Evolutionary conservation across 2,329 filamentous ascomycete genomes (phyloP).

Genomic region (Arthrinium phaeospermum): DNA sequence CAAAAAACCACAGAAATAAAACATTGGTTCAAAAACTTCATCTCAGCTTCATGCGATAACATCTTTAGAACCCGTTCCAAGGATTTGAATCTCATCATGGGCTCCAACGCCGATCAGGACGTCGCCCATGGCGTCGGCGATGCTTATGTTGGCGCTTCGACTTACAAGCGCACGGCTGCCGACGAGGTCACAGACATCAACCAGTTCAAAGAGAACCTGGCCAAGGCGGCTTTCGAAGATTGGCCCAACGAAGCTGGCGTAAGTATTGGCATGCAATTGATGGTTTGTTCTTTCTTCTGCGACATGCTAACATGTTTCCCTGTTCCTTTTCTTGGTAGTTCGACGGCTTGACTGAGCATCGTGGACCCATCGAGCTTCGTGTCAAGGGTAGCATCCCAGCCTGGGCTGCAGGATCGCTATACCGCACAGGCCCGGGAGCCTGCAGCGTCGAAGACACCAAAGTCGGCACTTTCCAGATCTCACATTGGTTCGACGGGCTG

Average conservation of each 20-base stretch:
- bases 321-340: constrained; percentile 43
- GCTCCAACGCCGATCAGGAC: not conserved
- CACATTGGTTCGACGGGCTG: constrained; percentile 66
- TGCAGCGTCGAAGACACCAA: constrained; percentile 50
- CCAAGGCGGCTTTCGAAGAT: constrained; percentile 33
- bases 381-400: constrained; percentile 58
- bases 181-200: constrained; percentile 1
- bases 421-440: constrained; percentile 59
- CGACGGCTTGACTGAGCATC: constrained; percentile 55
- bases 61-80: not conserved
- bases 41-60: too few species aligned
- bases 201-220: not conserved
- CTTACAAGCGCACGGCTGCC: constrained; percentile 12
- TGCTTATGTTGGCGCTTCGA: not conserved
- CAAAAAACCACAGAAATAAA: not conserved
- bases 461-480: constrained; percentile 50
- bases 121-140: not conserved
- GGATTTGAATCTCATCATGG: not conserved
- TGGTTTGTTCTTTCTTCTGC: not conserved
- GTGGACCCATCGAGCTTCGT: constrained; percentile 51
- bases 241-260: constrained; percentile 53
- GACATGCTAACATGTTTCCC: not conserved
- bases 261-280: constrained; percentile 27
- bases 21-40: not conserved
- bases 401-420: constrained; percentile 59